A percentile compares a stretch with the other conserved stretches of the same genome.
phyloP scores from a whole-genome alignment of 352 stramenopile genomes.

The Globisporangium middletonii region DNA sequence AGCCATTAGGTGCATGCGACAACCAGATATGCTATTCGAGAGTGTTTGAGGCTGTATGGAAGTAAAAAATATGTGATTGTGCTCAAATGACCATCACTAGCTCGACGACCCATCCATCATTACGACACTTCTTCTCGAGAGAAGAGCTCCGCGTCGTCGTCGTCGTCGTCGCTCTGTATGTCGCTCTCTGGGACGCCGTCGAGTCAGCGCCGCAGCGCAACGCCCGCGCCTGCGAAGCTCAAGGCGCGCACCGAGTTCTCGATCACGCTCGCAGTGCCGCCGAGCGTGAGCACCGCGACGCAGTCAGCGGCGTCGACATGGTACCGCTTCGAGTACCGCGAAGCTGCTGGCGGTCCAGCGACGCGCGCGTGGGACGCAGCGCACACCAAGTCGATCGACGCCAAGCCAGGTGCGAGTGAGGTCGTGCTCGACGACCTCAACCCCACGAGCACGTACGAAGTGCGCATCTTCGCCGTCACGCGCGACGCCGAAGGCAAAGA shows the following conservation, averaged over 20 bases:
- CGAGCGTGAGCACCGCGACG: slow-evolving; percentile 8
- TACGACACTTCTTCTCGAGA: background rate
- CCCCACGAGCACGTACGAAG: slow-evolving; percentile 84
- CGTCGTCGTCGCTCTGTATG: background rate
- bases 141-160: too few relatives aligned
- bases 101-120: background rate
- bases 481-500: slow-evolving; percentile 30
- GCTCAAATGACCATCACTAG: too few relatives aligned
- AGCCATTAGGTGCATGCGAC: background rate
- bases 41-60: background rate
- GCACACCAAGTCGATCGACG: slow-evolving; percentile 27
- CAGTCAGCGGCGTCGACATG: slow-evolving; percentile 16
- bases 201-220: background rate
- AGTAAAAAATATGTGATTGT: background rate
- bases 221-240: slow-evolving; percentile 57
- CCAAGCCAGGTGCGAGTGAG: slow-evolving; percentile 27
- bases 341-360: slow-evolving; percentile 42
- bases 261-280: slow-evolving; percentile 57
- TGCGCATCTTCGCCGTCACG: slow-evolving; percentile 65
- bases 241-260: slow-evolving; percentile 79
- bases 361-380: slow-evolving; percentile 8
- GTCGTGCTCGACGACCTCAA: slow-evolving; percentile 82
- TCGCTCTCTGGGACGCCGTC: background rate
- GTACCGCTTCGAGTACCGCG: slow-evolving; percentile 74
- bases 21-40: background rate